These are phyloP conservation scores for Neurospora sp. DNA, from an alignment of 495 filamentous ascomycete genomes.

Conservation along the genomic window DNA sequence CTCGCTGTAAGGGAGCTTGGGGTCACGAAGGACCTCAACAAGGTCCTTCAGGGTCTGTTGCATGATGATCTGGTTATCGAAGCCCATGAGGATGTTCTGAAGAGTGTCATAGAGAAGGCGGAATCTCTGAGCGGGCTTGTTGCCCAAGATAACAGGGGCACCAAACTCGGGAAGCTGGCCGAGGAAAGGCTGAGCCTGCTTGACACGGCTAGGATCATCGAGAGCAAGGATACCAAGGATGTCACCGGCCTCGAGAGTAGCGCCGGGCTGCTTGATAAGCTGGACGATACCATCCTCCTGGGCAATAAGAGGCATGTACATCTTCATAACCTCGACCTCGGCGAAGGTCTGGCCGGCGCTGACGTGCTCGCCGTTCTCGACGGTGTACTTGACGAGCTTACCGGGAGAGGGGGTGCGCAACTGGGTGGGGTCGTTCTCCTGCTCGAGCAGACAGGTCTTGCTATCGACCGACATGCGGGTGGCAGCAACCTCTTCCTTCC, in stretches of 20 bases:
- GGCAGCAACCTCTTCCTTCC: slow-evolving; percentile 96
- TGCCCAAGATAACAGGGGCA: slow-evolving; percentile 73
- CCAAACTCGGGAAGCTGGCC: slow-evolving; percentile 85
- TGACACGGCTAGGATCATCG: slow-evolving; percentile 92
- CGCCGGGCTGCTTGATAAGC: slow-evolving; percentile 97
- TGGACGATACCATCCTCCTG: slow-evolving; percentile 95
- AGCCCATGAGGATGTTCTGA: slow-evolving; percentile 82
- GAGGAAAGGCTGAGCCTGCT: slow-evolving; percentile 93
- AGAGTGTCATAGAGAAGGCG: slow-evolving; percentile 65
- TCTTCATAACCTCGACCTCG: slow-evolving; percentile 99
- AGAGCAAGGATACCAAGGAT: slow-evolving; percentile 96
- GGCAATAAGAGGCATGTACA: slow-evolving; percentile 99
- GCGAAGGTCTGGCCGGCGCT: slow-evolving; percentile 88
- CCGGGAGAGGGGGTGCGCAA: slow-evolving; percentile 89
- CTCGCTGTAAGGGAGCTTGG: slow-evolving; percentile 89
- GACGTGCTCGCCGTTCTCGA: slow-evolving; percentile 94
- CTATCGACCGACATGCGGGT: slow-evolving; percentile 93
- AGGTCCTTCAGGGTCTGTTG: slow-evolving; percentile 75
- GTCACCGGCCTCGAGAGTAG: slow-evolving; percentile 94
- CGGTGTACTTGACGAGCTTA: slow-evolving; percentile 96
- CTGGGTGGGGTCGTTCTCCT: slow-evolving; percentile 98
- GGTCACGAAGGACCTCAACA: slow-evolving; percentile 77
- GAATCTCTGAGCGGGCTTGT: slow-evolving; percentile 87
- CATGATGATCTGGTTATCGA: slow-evolving; percentile 98
- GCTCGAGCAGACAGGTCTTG: slow-evolving; percentile 95